These are phyloP conservation scores for Fusarium equiseti DNA, from an alignment of 2,329 filamentous ascomycete species.

Conservation along the genomic window DNA sequence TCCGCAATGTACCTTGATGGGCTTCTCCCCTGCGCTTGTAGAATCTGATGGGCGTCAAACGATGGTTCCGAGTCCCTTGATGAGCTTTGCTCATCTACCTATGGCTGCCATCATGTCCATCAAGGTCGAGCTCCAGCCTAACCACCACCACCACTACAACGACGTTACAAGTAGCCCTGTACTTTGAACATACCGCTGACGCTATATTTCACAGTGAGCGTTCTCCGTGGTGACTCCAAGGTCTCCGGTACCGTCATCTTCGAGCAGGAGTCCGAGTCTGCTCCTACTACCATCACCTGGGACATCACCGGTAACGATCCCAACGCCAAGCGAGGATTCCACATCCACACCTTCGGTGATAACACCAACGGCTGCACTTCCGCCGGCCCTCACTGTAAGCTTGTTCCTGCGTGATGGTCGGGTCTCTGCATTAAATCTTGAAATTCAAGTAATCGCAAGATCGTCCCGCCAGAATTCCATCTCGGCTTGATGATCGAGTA, in stretches of 20 bases:
- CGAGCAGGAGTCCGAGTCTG: constrained; percentile 87
- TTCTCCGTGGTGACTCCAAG: constrained; percentile 98
- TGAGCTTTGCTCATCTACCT: constrained; percentile 37
- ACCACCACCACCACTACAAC: background rate
- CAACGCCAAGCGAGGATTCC: constrained; percentile 97
- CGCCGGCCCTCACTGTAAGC: constrained; percentile 95
- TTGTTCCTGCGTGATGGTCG: background rate
- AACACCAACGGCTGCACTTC: constrained; percentile 99
- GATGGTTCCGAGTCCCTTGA: constrained; percentile 50
- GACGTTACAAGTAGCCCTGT: background rate
- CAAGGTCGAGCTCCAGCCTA: constrained; percentile 3
- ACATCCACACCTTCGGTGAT: constrained; percentile 99
- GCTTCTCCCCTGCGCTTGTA: constrained; percentile 36
- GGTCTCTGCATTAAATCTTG: background rate
- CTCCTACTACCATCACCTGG: constrained; percentile 89
- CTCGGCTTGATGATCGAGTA: background rate
- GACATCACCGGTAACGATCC: constrained; percentile 92
- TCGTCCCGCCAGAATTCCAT: background rate
- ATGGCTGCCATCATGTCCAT: constrained; percentile 3
- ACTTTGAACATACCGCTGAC: constrained; percentile 38
- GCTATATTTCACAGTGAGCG: constrained; percentile 75
- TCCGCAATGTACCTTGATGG: constrained; percentile 60
- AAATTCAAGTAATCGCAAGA: background rate
- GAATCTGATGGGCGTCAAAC: constrained; percentile 6
- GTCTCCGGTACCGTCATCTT: constrained; percentile 94